phyloP scores from a whole-genome alignment of 148 eudicot species.

The Persicaria tinctoria region DNA sequence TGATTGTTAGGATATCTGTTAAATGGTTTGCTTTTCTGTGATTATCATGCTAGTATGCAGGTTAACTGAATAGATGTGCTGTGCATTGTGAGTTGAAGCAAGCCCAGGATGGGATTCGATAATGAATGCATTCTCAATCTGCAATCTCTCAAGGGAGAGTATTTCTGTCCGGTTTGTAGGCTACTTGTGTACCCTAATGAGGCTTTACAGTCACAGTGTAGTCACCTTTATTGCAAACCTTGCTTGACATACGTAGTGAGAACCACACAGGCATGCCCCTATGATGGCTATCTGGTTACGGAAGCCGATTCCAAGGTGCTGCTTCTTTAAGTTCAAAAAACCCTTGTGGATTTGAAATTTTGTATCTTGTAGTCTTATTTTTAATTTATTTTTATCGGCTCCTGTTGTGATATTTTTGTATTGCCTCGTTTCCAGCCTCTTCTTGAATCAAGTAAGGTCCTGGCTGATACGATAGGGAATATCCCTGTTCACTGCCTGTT shows the following conservation, averaged over 20 bases:
- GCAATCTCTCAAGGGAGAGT: conserved; percentile 76
- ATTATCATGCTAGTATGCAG: not conserved
- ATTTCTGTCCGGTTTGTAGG: conserved; percentile 90
- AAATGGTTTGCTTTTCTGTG: not conserved
- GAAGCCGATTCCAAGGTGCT: conserved; percentile 83
- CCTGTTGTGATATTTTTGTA: conserved; percentile 14
- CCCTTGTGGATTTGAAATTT: not conserved
- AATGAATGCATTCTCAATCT: conserved; percentile 85
- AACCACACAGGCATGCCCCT: conserved; percentile 76
- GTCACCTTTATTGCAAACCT: conserved; percentile 91
- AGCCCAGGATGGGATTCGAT: conserved; percentile 76
- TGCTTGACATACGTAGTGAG: conserved; percentile 71
- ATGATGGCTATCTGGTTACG: conserved; percentile 89
- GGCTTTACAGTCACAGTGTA: conserved; percentile 84
- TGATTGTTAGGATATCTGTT: not conserved
- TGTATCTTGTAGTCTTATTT: conserved; percentile 3
- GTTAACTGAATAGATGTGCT: not conserved
- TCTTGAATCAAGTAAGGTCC: conserved; percentile 53
- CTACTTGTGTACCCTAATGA: conserved; percentile 86
- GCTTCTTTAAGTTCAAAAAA: not conserved
- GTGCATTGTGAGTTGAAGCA: conserved; percentile 6
- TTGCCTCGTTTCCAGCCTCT: conserved; percentile 51
- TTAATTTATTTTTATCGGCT: not conserved
- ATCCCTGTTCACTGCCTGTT: conserved; percentile 79
- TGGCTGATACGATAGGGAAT: conserved; percentile 79